Evolutionary conservation across 257 asterid species (phyloP).

Genomic region (Fraxinus quadrangulata): DNA sequence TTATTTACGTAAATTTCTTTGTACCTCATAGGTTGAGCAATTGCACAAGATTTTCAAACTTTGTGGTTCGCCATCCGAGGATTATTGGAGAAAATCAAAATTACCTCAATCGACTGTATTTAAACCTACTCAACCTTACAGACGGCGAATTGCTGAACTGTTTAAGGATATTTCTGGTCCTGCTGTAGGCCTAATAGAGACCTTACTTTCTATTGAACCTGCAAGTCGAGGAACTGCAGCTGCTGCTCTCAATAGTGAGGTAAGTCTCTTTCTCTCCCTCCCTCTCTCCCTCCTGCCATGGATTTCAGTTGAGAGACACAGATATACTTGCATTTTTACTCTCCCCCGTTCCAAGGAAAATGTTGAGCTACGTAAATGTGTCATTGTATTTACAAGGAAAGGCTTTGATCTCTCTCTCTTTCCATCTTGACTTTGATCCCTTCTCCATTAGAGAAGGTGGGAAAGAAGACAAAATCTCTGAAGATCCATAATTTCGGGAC

Average conservation of each 20-base stretch:
- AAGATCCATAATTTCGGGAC: no score
- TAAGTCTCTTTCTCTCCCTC: slow-evolving; percentile 23
- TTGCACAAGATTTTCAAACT: slow-evolving; percentile 86
- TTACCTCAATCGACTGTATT: slow-evolving; percentile 69
- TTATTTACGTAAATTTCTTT: slow-evolving; percentile 4
- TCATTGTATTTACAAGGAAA: not conserved
- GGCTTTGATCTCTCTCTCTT: no score
- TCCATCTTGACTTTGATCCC: no score
- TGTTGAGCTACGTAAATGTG: not conserved
- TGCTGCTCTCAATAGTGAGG: slow-evolving; percentile 73
- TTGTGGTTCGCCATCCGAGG: slow-evolving; percentile 92
- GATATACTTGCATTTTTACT: not conserved
- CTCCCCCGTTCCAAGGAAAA: not conserved
- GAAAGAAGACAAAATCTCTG: no score
- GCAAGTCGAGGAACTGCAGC: slow-evolving; percentile 72
- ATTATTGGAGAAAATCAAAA: slow-evolving; percentile 72
- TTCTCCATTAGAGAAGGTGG: no score
- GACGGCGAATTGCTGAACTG: slow-evolving; percentile 63
- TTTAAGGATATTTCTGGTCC: slow-evolving; percentile 66
- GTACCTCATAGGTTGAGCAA: slow-evolving; percentile 74
- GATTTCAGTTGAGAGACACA: not conserved
- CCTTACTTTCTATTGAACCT: slow-evolving; percentile 82
- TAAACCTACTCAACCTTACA: slow-evolving; percentile 73
- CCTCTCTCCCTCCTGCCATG: not conserved
- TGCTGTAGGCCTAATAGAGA: slow-evolving; percentile 68